phyloP scores from a whole-genome alignment of 2,329 filamentous ascomycete species.

The Chrysoporthe puriensis region DNA sequence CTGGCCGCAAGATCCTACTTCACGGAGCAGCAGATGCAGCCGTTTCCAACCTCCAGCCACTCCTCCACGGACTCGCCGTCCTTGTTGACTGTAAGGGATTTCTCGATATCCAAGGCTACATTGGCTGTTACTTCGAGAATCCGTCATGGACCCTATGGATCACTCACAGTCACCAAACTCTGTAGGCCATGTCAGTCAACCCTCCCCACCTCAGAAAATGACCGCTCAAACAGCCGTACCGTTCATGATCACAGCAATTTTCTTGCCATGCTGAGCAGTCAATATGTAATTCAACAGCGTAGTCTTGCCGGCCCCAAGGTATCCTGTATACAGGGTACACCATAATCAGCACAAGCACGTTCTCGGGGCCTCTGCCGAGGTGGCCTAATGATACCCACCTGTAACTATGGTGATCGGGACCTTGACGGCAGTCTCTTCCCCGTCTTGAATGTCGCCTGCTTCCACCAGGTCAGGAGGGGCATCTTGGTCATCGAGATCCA shows the following conservation, averaged over 20 bases:
- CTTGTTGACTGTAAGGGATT: constrained; percentile 88
- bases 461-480: constrained; percentile 67
- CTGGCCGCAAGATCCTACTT: constrained; percentile 62
- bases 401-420: constrained; percentile 87
- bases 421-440: constrained; percentile 61
- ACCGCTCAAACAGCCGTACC: constrained; percentile 46
- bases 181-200: constrained; percentile 39
- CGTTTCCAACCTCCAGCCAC: constrained; percentile 95
- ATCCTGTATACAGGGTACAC: constrained; percentile 58
- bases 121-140: constrained; percentile 15
- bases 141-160: constrained; percentile 27
- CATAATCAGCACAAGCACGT: constrained; percentile 2
- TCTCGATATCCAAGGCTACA: constrained; percentile 91
- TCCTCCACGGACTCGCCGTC: constrained; percentile 83
- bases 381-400: constrained; percentile 48
- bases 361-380: background rate
- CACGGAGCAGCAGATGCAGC: constrained; percentile 96
- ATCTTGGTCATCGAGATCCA: constrained; percentile 68
- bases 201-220: background rate
- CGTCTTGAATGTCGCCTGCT: constrained; percentile 43
- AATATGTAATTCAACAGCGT: constrained; percentile 95
- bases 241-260: constrained; percentile 97
- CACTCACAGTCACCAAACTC: constrained; percentile 80
- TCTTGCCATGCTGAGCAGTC: constrained; percentile 93
- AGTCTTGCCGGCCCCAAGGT: constrained; percentile 94